A percentile compares a stretch with the other conserved stretches of the same genome.
Evolutionary conservation across 2,329 filamentous ascomycete genomes (phyloP).

Genomic region (Lachnellula cervina): DNA sequence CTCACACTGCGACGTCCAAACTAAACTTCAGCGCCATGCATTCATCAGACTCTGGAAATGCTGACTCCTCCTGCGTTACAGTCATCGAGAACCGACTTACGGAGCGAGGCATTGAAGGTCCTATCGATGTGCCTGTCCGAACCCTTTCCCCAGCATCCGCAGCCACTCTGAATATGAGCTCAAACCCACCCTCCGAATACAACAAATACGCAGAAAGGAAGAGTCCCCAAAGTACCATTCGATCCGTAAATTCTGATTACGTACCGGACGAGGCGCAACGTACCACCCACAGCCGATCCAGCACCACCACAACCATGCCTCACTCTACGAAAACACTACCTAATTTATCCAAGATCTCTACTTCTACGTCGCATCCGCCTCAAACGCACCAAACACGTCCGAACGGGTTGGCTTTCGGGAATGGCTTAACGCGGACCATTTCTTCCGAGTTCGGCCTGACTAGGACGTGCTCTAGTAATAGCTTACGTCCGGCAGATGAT

Average conservation of each 20-base stretch:
- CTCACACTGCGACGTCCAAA: neutral
- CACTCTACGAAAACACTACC: slow-evolving; percentile 16
- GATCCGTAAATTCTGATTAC: slow-evolving; percentile 26
- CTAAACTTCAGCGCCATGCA: neutral
- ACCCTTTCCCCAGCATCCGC: slow-evolving; percentile 25
- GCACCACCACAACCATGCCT: slow-evolving; percentile 11
- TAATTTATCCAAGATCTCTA: slow-evolving; percentile 4
- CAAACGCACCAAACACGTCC: slow-evolving; percentile 21
- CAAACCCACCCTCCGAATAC: slow-evolving; percentile 5
- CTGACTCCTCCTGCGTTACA: neutral
- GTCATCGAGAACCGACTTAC: neutral
- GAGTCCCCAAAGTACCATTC: slow-evolving; percentile 22
- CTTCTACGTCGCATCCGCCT: slow-evolving; percentile 15
- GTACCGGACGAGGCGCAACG: slow-evolving; percentile 7
- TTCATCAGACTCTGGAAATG: neutral
- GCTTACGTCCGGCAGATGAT: slow-evolving; percentile 18
- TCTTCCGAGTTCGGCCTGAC: slow-evolving; percentile 30
- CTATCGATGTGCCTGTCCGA: slow-evolving; percentile 18
- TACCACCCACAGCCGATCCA: no score
- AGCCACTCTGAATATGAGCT: slow-evolving; percentile 26
- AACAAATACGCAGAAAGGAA: slow-evolving; percentile 8
- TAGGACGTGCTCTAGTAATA: slow-evolving; percentile 17
- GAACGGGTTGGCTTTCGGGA: slow-evolving; percentile 10
- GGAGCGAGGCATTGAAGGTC: neutral
- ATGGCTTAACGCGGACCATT: slow-evolving; percentile 23